Evolutionary conservation across 2,329 filamentous ascomycete genomes (phyloP).

Genomic region (Sporothrix protearum): DNA sequence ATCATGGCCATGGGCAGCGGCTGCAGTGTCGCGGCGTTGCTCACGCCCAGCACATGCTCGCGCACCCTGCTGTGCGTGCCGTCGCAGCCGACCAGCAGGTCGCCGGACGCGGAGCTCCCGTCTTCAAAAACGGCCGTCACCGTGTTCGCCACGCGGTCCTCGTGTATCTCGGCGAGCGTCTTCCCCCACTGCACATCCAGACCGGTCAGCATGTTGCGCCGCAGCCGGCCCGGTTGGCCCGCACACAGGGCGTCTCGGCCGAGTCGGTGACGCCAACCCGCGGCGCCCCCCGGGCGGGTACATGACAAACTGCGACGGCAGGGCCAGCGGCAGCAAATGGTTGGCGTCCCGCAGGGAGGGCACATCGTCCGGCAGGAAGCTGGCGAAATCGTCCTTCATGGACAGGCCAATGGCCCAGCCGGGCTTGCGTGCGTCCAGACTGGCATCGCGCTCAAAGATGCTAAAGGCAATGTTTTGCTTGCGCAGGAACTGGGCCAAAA

Average conservation of each 20-base stretch:
- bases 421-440: constrained; percentile 28
- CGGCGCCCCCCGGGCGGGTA: constrained; percentile 21
- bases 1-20: constrained; percentile 33
- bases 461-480: constrained; percentile 36
- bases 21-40: constrained; percentile 32
- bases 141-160: constrained; percentile 33
- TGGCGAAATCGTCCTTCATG: constrained; percentile 30
- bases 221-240: constrained; percentile 35
- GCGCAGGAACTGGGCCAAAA: constrained; percentile 41
- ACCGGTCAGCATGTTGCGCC: constrained; percentile 32
- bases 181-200: constrained; percentile 42
- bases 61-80: constrained; percentile 41
- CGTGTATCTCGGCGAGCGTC: constrained; percentile 36
- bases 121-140: constrained; percentile 45
- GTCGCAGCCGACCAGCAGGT: constrained; percentile 48
- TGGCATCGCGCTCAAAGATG: constrained; percentile 41
- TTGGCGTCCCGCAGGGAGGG: constrained; percentile 27
- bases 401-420: constrained; percentile 37
- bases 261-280: constrained; percentile 31
- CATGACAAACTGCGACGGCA: constrained; percentile 31
- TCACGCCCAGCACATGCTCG: constrained; percentile 32
- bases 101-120: constrained; percentile 41
- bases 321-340: constrained; percentile 31
- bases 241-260: constrained; percentile 33
- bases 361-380: constrained; percentile 30